phyloP scores from a whole-genome alignment of 805 yeast genomes.

The Kazachstania kunashirensis region DNA sequence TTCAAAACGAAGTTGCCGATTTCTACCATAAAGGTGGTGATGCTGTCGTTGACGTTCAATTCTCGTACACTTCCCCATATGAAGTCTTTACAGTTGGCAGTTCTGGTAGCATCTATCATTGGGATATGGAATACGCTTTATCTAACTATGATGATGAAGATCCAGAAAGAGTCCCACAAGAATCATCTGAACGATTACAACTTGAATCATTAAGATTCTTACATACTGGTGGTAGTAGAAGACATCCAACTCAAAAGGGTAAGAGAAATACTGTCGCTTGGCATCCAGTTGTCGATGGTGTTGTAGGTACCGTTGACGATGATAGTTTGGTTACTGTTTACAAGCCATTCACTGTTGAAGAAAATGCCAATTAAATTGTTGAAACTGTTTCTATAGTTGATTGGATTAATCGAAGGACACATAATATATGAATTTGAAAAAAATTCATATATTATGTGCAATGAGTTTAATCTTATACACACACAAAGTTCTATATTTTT shows the following conservation, averaged over 20 bases:
- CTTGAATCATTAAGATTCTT: slow-evolving; percentile 22
- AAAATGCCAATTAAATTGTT: too few relatives aligned
- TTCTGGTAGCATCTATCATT: slow-evolving; percentile 23
- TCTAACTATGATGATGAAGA: slow-evolving; percentile 37
- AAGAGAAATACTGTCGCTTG: slow-evolving; percentile 24
- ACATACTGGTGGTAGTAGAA: slow-evolving; percentile 25
- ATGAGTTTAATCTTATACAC: too few relatives aligned
- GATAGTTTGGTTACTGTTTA: slow-evolving; percentile 25
- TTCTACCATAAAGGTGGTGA: slow-evolving; percentile 23
- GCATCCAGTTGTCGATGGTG: slow-evolving; percentile 26
- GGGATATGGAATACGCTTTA: slow-evolving; percentile 29
- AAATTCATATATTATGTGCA: too few relatives aligned
- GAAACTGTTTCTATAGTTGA: too few relatives aligned
- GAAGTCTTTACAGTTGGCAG: slow-evolving; percentile 23
- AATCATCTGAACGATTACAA: slow-evolving; percentile 24
- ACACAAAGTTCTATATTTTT: too few relatives aligned
- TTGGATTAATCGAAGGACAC: too few relatives aligned
- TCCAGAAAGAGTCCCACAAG: slow-evolving; percentile 37
- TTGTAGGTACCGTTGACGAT: slow-evolving; percentile 27
- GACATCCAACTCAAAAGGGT: slow-evolving; percentile 14
- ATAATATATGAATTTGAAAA: too few relatives aligned
- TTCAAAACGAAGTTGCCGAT: slow-evolving; percentile 15
- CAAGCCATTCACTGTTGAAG: slow-evolving; percentile 19
- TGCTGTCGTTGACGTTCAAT: slow-evolving; percentile 22
- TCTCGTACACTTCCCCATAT: slow-evolving; percentile 18